Percentiles rank a stretch among this genome's conserved stretches.
phyloP scores from a whole-genome alignment of 129 eudicot genomes.

The Smallanthus sonchifolius region DNA sequence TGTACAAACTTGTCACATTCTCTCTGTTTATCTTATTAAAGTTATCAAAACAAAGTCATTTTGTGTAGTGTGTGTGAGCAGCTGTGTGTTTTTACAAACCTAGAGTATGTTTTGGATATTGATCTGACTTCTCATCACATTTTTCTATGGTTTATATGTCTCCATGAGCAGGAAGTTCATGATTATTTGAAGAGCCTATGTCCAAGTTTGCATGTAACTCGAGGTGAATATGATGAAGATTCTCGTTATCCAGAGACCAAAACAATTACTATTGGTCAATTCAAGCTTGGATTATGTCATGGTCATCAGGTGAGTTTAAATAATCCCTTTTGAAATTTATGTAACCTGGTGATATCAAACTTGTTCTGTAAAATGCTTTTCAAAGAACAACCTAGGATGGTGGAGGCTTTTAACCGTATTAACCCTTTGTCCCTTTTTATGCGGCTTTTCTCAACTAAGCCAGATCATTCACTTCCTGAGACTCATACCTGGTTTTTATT shows the following conservation, averaged over 20 bases:
- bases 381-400: not conserved
- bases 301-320: slow-evolving; percentile 82
- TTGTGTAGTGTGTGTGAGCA: not conserved
- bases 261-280: slow-evolving; percentile 91
- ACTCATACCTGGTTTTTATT: not conserved
- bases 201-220: slow-evolving; percentile 84
- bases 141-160: slow-evolving; percentile 3
- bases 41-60: not conserved
- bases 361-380: not conserved
- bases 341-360: not conserved
- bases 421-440: not conserved
- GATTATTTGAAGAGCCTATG: slow-evolving; percentile 91
- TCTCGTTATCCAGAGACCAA: slow-evolving; percentile 90
- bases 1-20: not conserved
- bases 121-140: slow-evolving; percentile 9
- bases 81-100: not conserved
- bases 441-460: not conserved
- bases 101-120: slow-evolving; percentile 2
- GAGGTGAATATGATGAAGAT: slow-evolving; percentile 99
- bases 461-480: not conserved
- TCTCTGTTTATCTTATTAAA: not conserved
- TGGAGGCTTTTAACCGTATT: not conserved
- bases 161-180: slow-evolving; percentile 78
- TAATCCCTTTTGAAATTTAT: not conserved
- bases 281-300: slow-evolving; percentile 94